Evolutionary conservation across 257 asterid species (phyloP).

Genomic region (Gardenia jasminoides): DNA sequence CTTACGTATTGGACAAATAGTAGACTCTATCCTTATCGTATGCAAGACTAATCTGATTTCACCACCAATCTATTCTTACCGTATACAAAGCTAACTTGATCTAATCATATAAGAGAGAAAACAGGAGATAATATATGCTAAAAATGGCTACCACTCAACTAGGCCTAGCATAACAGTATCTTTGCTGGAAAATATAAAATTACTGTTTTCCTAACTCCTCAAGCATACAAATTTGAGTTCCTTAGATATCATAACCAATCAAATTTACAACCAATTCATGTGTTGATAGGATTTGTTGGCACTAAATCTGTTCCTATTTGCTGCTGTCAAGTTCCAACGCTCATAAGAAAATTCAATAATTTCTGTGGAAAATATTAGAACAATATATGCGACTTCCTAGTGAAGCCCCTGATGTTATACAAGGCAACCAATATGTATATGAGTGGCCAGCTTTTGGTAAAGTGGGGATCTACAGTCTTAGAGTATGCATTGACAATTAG

Average conservation of each 20-base stretch:
- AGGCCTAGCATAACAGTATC: not conserved
- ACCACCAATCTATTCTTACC: too few species aligned
- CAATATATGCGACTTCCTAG: constrained; percentile 33
- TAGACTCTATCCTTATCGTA: too few species aligned
- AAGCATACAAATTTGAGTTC: not conserved
- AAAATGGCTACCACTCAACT: not conserved
- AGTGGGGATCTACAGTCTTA: constrained; percentile 25
- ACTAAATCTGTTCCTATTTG: constrained; percentile 24
- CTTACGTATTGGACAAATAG: too few species aligned
- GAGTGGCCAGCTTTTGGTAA: constrained; percentile 33
- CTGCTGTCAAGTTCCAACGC: constrained; percentile 25
- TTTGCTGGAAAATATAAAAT: not conserved
- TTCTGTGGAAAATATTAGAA: constrained; percentile 32
- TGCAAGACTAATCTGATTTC: too few species aligned
- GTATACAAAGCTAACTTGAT: too few species aligned
- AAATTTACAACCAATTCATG: not conserved
- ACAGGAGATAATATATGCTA: too few species aligned
- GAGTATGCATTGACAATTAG: constrained; percentile 8
- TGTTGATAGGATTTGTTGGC: constrained; percentile 28
- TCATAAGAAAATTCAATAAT: constrained; percentile 29
- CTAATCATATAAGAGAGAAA: too few species aligned
- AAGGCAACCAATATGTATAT: constrained; percentile 11
- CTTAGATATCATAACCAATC: not conserved
- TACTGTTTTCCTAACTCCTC: not conserved
- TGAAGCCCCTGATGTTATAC: constrained; percentile 29